Evolutionary conservation across 2,329 filamentous ascomycete genomes (phyloP), one percentile per base, ranked within the genome.

Genomic region (Penicillium sp.): DNA sequence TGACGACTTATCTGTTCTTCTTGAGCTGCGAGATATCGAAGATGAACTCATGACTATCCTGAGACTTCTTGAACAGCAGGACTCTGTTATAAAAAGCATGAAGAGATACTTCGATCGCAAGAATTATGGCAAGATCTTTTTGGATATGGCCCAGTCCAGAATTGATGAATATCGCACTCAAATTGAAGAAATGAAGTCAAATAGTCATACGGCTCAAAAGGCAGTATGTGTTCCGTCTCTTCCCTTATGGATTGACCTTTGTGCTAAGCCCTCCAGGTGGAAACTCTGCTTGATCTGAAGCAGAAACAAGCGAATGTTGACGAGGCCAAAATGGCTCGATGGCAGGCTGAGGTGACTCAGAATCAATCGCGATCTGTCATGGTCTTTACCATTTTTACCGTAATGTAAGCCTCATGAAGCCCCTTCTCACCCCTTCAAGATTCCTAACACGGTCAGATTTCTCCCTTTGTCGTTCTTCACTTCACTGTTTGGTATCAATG

Each of bases 261-360:
- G 9, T 11, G 37, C 49, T 51, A 16, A 60, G 56, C 60, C 16
- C 59, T 13, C 2, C 33, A 81, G 76, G 87, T 86, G 58, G 84
- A 87, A 61, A 86, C 86, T 58, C 77, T 88, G 5, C 80, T 87
- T 11, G 84, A 87, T 67, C 85, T 88, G 78, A 84, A 86, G 36
- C 85, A 87, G 65, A 83, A 85, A 14, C 84, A 87, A 62, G 84
- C 85, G 0, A 85, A 87, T 63, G 83, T 88, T 2, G 84, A 87
- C 62, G 85, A 88, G 66, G 84, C 86, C 8, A 81, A 84, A 21
- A 81, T 86, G 68, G 85, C 84, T 21, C 76, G 86, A 1, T 74
- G 86, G 51, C 83, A 87, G 60, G 84, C 85, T 1, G 84, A 87
- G 59, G 79, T 87, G 0, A 84, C 85, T 0, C 83, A 82, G 54